Evolutionary conservation across 2,329 filamentous ascomycete species (phyloP), one percentile per base, ranked within the genome.

Genomic region (Penicillium sp.): DNA sequence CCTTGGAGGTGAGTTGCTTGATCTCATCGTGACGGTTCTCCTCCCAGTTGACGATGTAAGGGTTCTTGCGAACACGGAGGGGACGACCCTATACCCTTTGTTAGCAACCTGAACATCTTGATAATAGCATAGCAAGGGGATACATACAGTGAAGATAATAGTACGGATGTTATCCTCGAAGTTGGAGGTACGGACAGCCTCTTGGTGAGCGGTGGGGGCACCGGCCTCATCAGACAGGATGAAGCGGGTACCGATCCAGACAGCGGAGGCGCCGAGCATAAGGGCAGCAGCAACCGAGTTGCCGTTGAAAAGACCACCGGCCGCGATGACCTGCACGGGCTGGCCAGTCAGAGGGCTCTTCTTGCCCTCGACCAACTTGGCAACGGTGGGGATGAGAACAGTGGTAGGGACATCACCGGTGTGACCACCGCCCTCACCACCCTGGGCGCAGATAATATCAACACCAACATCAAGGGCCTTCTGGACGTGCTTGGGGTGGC

Each of bases 391-490:
- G 75, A 97, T 97, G 63, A 99, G 87, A 66, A 99, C 80, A 1
- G 91, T 86, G 29, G 93, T 97, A 64, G 94, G 91, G 40, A 96
- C 89, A 76, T 97, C 90, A 71, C 94, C 94, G 15, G 92, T 97
- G 83, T 97, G 93, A 67, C 94, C 94, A 75, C 94, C 94, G 64
- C 94, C 94, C 81, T 99, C 94, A 69, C 94, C 93, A 74, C 94
- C 94, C 81, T 99, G 94, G 52, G 94, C 94, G 82, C 93, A 97
- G 81, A 99, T 97, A 71, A 99, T 89, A 78, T 99, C 94, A 68
- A 88, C 91, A 65, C 93, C 94, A 58, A 93, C 85, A 50, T 93
- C 91, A 62, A 99, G 84, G 78, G 91, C 95, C 84, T 97, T 99
- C 80, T 91, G 85, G 63, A 96, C 93, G 81, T 99, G 94, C 87